These are phyloP conservation scores for Entomophthora muscae DNA, from an alignment of 371 early-diverging fungal genomes.

Conservation along the genomic window DNA sequence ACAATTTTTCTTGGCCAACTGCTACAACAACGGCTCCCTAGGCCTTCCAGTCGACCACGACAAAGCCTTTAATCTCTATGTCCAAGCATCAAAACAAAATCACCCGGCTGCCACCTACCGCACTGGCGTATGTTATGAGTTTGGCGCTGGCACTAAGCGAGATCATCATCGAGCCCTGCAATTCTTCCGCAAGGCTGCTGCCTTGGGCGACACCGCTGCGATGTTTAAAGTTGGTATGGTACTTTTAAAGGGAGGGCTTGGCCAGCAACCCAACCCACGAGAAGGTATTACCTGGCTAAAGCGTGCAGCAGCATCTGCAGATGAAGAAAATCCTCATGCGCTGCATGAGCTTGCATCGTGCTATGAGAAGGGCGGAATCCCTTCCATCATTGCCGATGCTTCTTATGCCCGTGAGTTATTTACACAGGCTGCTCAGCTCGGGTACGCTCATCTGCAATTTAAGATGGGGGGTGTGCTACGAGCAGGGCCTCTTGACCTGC, in stretches of 20 bases:
- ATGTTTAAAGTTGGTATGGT: constrained; percentile 93
- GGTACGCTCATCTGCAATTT: constrained; percentile 84
- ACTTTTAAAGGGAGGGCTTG: constrained; percentile 58
- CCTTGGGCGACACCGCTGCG: constrained; percentile 78
- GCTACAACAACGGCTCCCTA: constrained; percentile 54
- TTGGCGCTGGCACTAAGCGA: constrained; percentile 79
- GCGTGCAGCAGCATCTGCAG: constrained; percentile 72
- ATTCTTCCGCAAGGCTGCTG: constrained; percentile 87
- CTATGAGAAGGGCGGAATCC: constrained; percentile 65
- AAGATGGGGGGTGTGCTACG: constrained; percentile 85
- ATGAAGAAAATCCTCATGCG: constrained; percentile 79
- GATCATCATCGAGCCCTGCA: constrained; percentile 71
- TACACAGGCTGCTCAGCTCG: constrained; percentile 78
- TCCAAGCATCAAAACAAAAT: constrained; percentile 80
- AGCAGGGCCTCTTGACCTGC: constrained; percentile 81
- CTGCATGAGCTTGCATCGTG: constrained; percentile 80
- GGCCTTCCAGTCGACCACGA: constrained; percentile 66
- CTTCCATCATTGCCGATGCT: constrained; percentile 60
- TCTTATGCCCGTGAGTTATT: constrained; percentile 77
- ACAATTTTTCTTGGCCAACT: constrained; percentile 77
- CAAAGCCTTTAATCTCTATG: constrained; percentile 77
- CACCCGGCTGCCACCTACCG: constrained; percentile 88
- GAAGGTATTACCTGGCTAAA: constrained; percentile 89
- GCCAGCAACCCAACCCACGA: constrained; percentile 44
- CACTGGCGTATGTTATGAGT: constrained; percentile 88